Base-by-base conservation (phyloP, 306 rosid genomes). In the Ochetophila trinervis region DNA sequence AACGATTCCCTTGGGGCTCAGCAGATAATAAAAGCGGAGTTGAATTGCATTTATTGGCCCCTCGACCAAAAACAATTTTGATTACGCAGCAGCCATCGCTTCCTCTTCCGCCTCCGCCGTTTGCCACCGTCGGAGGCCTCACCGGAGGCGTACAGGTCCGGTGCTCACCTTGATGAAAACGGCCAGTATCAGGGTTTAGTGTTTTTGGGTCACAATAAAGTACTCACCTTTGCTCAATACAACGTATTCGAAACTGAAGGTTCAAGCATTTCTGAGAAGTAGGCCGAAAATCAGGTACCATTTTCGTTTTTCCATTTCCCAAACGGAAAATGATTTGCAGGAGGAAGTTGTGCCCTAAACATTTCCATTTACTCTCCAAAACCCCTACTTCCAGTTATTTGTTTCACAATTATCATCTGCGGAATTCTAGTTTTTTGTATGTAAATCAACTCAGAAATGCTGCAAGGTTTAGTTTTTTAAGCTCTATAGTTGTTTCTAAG, bases 61-160 rank as follows among this genome's bases (percentile, higher is more conserved):
- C 32, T n/a, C 32, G 4, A 27, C 32, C 32, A 27, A 27, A 27
- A 27, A 2, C 32, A 27, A 27, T 27, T 27, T 27, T 27, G 32
- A 40, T 40, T 11, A 40, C 45, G 51, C 76, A 49, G 30, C 95
- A 85, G 73, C 87, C 84, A 66, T 40, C 88, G 70, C 74, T 66
- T 34, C 80, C 88, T n/a, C 76, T 81, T 36, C 75, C 86, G 1
- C 67, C 81, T 11, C 23, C 85, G 16, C 69, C 80, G 24, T 34
- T 66, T 23, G 59, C 3, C 83, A 3, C 65, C 45, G 51, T 37
- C 5, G 65, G 58, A 21, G 15, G 50, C 42, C 60, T 37, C 52
- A 70, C 67, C 22, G 56, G 80, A 27, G 85, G 85, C n/a, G 88
- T 94, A 13, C 96, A 92, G 61, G 97, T 94, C 11, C 97, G 99